Conservation (phyloP, 1,284 basidiomycete species). For the Ustilago tritici region DNA sequence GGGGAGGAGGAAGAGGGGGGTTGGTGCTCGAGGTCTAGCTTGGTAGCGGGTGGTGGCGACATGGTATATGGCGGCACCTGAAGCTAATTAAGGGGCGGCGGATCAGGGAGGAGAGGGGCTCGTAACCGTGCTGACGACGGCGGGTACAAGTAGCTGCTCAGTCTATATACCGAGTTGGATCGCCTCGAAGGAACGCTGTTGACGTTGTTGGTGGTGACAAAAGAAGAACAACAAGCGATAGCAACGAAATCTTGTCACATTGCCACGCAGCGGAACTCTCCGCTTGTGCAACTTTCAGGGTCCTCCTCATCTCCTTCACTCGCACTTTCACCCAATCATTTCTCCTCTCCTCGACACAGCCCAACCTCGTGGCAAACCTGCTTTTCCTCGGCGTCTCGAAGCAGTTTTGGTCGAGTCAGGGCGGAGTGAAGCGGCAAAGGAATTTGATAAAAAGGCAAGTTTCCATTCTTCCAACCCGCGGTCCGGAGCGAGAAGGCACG, state of each 20-base stretch:
- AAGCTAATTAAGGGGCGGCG: not conserved
- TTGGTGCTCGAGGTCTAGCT: conserved; percentile 42
- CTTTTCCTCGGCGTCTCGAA: not conserved
- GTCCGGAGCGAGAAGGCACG: not conserved
- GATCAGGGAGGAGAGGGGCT: not conserved
- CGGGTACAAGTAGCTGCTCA: not conserved
- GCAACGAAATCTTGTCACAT: not conserved
- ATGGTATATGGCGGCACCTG: not conserved
- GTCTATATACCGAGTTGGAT: too few species aligned
- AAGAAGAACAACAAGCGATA: not conserved
- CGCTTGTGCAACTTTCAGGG: conserved; percentile 1
- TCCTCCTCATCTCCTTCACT: not conserved
- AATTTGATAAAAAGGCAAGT: conserved; percentile 16
- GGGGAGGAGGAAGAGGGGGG: conserved; percentile 1
- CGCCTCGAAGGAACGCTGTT: too few species aligned
- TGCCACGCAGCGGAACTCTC: conserved; percentile 4
- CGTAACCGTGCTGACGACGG: not conserved
- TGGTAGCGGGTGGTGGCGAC: conserved; percentile 6
- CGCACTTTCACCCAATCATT: not conserved
- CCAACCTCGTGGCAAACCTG: conserved; percentile 1
- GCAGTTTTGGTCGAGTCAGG: conserved; percentile 26
- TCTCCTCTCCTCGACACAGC: not conserved
- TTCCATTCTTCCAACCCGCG: not conserved
- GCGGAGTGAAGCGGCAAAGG: not conserved
- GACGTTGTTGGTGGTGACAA: not conserved